Conservation (phyloP, 768 basidiomycete genomes). For the Mrakia frigida region DNA sequence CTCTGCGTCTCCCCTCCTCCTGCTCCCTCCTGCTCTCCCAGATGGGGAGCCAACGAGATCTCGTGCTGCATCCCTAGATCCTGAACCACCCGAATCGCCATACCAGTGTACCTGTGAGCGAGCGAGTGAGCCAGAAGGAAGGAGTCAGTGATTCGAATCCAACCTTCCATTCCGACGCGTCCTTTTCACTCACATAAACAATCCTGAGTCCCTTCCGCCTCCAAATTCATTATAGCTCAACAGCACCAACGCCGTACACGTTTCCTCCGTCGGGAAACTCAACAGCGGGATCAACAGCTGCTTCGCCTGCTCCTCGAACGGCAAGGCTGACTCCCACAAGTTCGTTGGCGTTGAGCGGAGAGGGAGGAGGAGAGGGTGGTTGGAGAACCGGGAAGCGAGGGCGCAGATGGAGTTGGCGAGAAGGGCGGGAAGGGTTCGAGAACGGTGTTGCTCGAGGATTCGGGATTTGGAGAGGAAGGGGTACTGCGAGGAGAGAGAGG, state of each 20-base stretch:
- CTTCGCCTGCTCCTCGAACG: conserved; percentile 30
- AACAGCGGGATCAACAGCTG: conserved; percentile 25
- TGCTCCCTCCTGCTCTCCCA: not conserved
- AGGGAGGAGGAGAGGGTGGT: conserved; percentile 18
- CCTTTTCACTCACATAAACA: not conserved
- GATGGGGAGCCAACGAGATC: not conserved
- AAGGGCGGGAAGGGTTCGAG: conserved; percentile 21
- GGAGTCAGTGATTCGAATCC: no score
- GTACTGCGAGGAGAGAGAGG: not conserved
- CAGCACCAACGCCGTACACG: conserved; percentile 10
- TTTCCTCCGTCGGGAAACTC: conserved; percentile 28
- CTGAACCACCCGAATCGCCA: conserved; percentile 18
- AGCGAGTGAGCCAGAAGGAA: not conserved
- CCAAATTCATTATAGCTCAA: conserved; percentile 19
- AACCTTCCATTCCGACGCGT: no score
- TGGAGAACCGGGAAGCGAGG: conserved; percentile 24
- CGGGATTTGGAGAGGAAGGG: conserved; percentile 15
- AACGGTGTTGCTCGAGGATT: conserved; percentile 20
- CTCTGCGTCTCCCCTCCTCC: not conserved
- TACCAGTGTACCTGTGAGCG: conserved; percentile 6
- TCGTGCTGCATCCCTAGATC: conserved; percentile 28
- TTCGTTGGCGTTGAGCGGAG: not conserved
- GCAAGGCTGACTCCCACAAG: conserved; percentile 4
- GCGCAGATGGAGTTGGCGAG: conserved; percentile 32
- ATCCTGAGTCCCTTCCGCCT: conserved; percentile 11